phyloP scores from a whole-genome alignment of 306 rosid genomes.

The Cucurbita ficifolia region DNA sequence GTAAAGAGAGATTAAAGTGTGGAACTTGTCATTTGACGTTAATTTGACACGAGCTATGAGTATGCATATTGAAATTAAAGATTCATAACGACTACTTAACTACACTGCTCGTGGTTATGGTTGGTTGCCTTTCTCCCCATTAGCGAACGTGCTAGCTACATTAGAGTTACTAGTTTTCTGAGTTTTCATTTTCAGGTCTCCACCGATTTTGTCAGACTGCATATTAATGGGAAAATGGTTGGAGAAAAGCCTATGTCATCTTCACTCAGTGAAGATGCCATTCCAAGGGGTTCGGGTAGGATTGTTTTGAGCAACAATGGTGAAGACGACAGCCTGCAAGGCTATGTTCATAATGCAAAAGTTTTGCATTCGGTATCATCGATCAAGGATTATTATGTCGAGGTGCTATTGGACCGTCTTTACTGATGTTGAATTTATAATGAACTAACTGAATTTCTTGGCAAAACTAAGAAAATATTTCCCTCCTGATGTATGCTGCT shows the following conservation, averaged over 20 bases:
- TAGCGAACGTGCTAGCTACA: neutral
- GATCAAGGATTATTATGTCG: conserved; percentile 29
- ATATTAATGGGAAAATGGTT: conserved; percentile 49
- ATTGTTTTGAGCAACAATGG: conserved; percentile 42
- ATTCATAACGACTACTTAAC: neutral
- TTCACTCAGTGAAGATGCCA: conserved; percentile 17
- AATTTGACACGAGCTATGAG: neutral
- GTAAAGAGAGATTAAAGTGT: neutral
- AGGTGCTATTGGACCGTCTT: conserved; percentile 30
- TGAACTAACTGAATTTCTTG: neutral
- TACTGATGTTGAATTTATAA: neutral
- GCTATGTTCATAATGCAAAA: conserved; percentile 56
- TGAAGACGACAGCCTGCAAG: conserved; percentile 35
- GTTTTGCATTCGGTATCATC: conserved; percentile 27
- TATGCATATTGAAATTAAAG: neutral
- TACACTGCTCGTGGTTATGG: neutral
- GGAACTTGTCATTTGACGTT: neutral
- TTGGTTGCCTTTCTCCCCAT: neutral
- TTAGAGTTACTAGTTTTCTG: conserved; percentile 6
- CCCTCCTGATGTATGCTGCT: conserved; percentile 12
- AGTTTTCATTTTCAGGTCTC: conserved; percentile 38
- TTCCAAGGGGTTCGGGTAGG: conserved; percentile 20
- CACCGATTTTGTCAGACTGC: conserved; percentile 40
- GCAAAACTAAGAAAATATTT: conserved; percentile 4
- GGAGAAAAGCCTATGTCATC: conserved; percentile 35